Conservation (phyloP, 371 early-diverging fungal genomes). For the Rhizopus sp. region DNA sequence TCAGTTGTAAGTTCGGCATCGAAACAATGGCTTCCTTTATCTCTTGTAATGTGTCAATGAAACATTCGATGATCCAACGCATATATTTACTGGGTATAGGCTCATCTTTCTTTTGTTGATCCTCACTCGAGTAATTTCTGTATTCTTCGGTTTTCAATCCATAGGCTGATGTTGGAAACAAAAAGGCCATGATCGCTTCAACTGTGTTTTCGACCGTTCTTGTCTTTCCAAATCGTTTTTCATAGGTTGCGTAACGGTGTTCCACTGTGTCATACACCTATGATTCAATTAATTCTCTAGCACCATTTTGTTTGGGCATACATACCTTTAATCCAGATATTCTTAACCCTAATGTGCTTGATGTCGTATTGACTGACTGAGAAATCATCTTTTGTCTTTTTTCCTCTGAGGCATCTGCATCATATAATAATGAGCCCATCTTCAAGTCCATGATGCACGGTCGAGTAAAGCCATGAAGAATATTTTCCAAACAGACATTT, state of each 20-base stretch:
- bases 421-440: conserved; percentile 68
- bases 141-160: conserved; percentile 25
- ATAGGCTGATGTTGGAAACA: conserved; percentile 43
- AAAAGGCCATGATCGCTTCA: conserved; percentile 49
- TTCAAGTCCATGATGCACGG: conserved; percentile 84
- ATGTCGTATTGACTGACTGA: conserved; percentile 63
- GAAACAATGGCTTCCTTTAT: conserved; percentile 48
- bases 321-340: conserved; percentile 68
- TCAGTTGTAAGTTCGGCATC: conserved; percentile 56
- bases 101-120: conserved; percentile 3
- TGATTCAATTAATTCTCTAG: background rate
- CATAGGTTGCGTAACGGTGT: conserved; percentile 41
- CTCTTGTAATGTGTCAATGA: conserved; percentile 59
- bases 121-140: conserved; percentile 7
- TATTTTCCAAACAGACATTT: conserved; percentile 73
- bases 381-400: conserved; percentile 64
- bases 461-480: conserved; percentile 64
- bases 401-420: conserved; percentile 59
- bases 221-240: conserved; percentile 46
- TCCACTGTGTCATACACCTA: conserved; percentile 48
- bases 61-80: conserved; percentile 61
- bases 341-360: conserved; percentile 55
- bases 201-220: conserved; percentile 43
- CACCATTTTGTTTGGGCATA: background rate
- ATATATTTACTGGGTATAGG: conserved; percentile 36